phyloP scores from a whole-genome alignment of 2,329 filamentous ascomycete species.

The Hypomyces perniciosus region DNA sequence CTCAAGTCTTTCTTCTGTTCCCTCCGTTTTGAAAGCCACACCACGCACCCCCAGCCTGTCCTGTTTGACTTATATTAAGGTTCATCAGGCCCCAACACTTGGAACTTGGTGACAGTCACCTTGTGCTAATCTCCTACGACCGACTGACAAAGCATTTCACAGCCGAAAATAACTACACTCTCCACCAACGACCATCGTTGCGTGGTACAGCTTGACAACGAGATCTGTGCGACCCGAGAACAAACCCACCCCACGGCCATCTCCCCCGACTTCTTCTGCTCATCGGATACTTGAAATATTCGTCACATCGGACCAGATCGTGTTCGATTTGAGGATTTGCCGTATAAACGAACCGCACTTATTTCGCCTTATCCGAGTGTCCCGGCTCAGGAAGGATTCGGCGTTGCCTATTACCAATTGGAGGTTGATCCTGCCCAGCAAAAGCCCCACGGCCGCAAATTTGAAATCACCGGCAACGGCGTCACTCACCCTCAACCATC shows the following conservation, averaged over 20 bases:
- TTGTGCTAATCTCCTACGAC: background rate
- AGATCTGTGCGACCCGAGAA: background rate
- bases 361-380: conserved; percentile 5
- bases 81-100: conserved; percentile 9
- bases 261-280: too few species aligned
- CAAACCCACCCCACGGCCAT: background rate
- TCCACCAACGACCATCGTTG: background rate
- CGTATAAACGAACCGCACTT: background rate
- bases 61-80: conserved; percentile 13
- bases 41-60: conserved; percentile 4
- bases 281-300: too few species aligned
- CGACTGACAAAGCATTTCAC: background rate
- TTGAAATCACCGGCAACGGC: background rate
- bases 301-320: background rate
- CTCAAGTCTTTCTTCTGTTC: conserved; percentile 1
- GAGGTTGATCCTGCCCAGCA: conserved; percentile 4
- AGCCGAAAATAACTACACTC: background rate
- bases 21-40: conserved; percentile 8
- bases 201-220: background rate
- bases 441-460: conserved; percentile 8
- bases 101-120: background rate
- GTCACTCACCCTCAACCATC: conserved; percentile 3
- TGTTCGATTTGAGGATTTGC: background rate
- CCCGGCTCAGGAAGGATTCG: conserved; percentile 3
- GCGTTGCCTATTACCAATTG: conserved; percentile 5